Conservation (phyloP, 768 basidiomycete genomes). For the Podaxis rugospora region DNA sequence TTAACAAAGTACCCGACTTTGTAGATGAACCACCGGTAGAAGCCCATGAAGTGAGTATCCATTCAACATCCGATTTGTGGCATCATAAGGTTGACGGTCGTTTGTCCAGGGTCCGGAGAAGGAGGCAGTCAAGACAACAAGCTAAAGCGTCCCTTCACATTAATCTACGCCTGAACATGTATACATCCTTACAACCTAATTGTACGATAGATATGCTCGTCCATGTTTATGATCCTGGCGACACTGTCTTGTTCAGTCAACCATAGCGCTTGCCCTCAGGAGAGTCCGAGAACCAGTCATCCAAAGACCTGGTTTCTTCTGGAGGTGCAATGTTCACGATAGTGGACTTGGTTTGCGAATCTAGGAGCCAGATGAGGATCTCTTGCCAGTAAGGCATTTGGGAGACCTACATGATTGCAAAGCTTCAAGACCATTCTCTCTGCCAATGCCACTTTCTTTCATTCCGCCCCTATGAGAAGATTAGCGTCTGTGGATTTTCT, state of each 20-base stretch:
- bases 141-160: constrained; percentile 17
- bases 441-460: constrained; percentile 85
- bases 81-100: background rate
- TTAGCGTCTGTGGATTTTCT: background rate
- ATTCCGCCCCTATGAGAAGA: constrained; percentile 65
- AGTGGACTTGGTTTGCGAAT: constrained; percentile 81
- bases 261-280: constrained; percentile 59
- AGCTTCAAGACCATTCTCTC: constrained; percentile 84
- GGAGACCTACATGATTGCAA: constrained; percentile 64
- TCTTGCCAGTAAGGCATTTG: background rate
- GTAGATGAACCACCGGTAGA: constrained; percentile 85
- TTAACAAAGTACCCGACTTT: constrained; percentile 89
- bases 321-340: constrained; percentile 68
- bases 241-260: constrained; percentile 24
- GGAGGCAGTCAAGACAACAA: constrained; percentile 56
- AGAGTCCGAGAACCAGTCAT: constrained; percentile 78
- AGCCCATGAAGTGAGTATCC: constrained; percentile 46
- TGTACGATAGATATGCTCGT: constrained; percentile 12
- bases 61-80: background rate
- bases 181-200: background rate
- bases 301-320: constrained; percentile 50
- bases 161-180: background rate
- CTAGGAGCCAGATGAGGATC: constrained; percentile 29
- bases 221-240: constrained; percentile 4
- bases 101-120: constrained; percentile 36